Evolutionary conservation across 2,329 filamentous ascomycete species (phyloP).

Genomic region (Clarireedia hainanense): DNA sequence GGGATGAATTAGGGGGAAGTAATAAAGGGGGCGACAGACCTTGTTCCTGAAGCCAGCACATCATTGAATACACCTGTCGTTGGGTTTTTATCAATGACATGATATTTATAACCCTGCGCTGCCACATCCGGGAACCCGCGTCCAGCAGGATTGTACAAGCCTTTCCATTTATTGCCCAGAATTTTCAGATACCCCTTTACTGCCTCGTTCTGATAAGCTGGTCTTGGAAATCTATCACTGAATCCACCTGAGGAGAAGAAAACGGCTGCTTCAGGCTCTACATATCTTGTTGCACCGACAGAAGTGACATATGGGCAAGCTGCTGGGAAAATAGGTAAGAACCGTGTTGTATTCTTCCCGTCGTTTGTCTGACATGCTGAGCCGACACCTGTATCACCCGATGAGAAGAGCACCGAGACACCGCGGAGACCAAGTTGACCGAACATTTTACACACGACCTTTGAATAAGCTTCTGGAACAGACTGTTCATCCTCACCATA

Average conservation of each 20-base stretch:
- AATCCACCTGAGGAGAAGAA: conserved; percentile 40
- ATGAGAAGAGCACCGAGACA: conserved; percentile 53
- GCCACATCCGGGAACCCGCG: conserved; percentile 48
- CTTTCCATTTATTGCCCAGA: conserved; percentile 36
- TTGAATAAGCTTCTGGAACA: conserved; percentile 52
- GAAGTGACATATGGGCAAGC: conserved; percentile 61
- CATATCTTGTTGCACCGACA: conserved; percentile 50
- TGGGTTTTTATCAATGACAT: conserved; percentile 30
- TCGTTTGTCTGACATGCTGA: conserved; percentile 49
- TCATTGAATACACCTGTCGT: conserved; percentile 31
- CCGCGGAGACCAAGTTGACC: conserved; percentile 57
- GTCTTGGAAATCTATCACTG: conserved; percentile 41
- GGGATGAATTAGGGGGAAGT: neutral
- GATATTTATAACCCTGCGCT: conserved; percentile 49
- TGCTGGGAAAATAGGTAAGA: conserved; percentile 55
- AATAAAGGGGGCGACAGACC: conserved; percentile 4
- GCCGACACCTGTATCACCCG: conserved; percentile 49
- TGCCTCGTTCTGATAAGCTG: conserved; percentile 38
- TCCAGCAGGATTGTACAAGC: conserved; percentile 39
- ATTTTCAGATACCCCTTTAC: conserved; percentile 37
- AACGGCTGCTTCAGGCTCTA: conserved; percentile 35
- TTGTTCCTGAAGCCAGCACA: conserved; percentile 16
- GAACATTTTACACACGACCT: conserved; percentile 53
- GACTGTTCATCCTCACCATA: conserved; percentile 63
- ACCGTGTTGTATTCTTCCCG: conserved; percentile 45